Conservation (phyloP, 2,329 filamentous ascomycete species). For the Sclerotinia spermophila region DNA sequence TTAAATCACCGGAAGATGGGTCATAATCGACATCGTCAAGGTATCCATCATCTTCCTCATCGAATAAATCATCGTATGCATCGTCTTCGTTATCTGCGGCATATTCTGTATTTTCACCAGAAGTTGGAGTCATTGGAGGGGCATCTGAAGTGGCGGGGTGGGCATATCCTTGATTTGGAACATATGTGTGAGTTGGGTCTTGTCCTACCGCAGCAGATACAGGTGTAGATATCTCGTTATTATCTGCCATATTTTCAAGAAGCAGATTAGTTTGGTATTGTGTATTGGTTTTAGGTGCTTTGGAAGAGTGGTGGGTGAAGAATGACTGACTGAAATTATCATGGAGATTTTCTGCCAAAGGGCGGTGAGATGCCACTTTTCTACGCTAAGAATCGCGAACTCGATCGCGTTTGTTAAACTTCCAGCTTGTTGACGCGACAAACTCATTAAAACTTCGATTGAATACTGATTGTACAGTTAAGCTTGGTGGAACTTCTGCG, state of each 20-base stretch:
- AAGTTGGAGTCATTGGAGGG: slow-evolving; percentile 35
- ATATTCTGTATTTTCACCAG: slow-evolving; percentile 34
- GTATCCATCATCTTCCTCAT: slow-evolving; percentile 61
- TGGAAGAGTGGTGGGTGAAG: neutral
- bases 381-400: slow-evolving; percentile 17
- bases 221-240: slow-evolving; percentile 14
- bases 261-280: neutral
- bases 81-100: slow-evolving; percentile 42
- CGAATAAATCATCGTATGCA: slow-evolving; percentile 46
- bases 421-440: slow-evolving; percentile 16
- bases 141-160: slow-evolving; percentile 38
- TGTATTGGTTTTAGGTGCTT: neutral
- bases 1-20: slow-evolving; percentile 63
- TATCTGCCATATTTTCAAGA: slow-evolving; percentile 25
- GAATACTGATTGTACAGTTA: neutral
- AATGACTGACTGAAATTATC: slow-evolving; percentile 15
- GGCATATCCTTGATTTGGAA: slow-evolving; percentile 48
- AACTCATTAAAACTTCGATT: neutral
- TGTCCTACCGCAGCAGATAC: slow-evolving; percentile 41
- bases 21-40: slow-evolving; percentile 55
- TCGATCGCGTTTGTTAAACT: slow-evolving; percentile 14
- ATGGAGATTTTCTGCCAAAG: slow-evolving; percentile 12
- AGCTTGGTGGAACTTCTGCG: neutral
- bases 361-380: slow-evolving; percentile 11
- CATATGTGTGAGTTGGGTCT: slow-evolving; percentile 45